phyloP scores from a whole-genome alignment of 371 early-diverging fungal species.

The Lichtheimia corymbifera region DNA sequence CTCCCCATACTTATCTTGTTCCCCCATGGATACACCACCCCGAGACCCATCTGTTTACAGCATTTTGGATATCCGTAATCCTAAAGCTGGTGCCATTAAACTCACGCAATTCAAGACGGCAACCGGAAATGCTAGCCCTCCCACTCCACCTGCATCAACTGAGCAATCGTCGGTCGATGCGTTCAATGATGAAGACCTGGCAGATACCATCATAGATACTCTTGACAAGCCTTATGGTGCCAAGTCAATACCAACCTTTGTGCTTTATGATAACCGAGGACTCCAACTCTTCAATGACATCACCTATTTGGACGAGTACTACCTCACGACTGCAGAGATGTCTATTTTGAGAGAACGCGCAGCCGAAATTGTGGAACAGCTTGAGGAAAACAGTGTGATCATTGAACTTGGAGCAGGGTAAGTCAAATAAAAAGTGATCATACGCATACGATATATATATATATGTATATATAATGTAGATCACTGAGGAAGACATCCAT shows the following conservation, averaged over 20 bases:
- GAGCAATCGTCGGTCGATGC: constrained; percentile 34
- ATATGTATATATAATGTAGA: constrained; percentile 29
- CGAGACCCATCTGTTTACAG: constrained; percentile 16
- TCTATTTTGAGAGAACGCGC: constrained; percentile 68
- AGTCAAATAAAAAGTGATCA: constrained; percentile 6
- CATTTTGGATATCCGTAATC: constrained; percentile 36
- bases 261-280: constrained; percentile 84
- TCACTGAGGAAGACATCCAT: constrained; percentile 87
- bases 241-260: constrained; percentile 69
- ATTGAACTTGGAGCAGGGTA: constrained; percentile 90
- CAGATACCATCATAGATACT: constrained; percentile 48
- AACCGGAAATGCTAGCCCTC: constrained; percentile 7
- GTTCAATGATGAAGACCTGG: constrained; percentile 41
- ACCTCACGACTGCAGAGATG: constrained; percentile 83
- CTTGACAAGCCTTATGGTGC: constrained; percentile 31
- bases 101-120: constrained; percentile 4
- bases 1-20: background rate
- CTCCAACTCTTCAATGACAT: constrained; percentile 87
- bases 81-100: constrained; percentile 5
- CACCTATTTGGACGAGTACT: constrained; percentile 85
- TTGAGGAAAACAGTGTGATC: constrained; percentile 68
- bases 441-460: background rate
- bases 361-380: constrained; percentile 63
- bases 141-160: constrained; percentile 35
- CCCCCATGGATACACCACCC: constrained; percentile 14